Evolutionary conservation across 768 basidiomycete species (phyloP), one percentile per base, ranked within the genome.

Genomic region (Pleurotus sapidus): DNA sequence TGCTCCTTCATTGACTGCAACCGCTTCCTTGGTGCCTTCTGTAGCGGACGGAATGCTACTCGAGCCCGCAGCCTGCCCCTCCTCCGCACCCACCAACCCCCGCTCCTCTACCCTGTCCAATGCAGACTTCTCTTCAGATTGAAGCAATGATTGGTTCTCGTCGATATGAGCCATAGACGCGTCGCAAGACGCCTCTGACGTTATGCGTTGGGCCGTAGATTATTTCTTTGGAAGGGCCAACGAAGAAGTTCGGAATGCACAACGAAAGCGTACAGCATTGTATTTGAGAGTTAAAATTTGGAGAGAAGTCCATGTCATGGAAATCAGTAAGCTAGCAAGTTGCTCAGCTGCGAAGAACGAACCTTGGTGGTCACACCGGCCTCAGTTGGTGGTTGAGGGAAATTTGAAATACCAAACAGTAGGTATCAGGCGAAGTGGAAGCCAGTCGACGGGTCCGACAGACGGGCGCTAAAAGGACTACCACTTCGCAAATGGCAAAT

Each of bases 151-250:
- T 71, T 61, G 70, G 64, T 72, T 75, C 69, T 66, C 74, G 73
- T 82, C 84, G 74, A 72, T 79, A 77, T 83, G 77, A 70, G 87
- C 88, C 89, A 91, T 91, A 84, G 76, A 88, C 89, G 86, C 87
- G 88, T 86, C 81, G 72, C 60, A 71, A 75, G 85, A 88, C 86
- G 85, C 84, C 74, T 70, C 65, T 68, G 64, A 72, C 68, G 63
- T 64, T 70, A 68, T 70, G 51, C 23, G 51, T 54, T 40, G 39
- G 51, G 18, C 51, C 51, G 18, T 25, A 42, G 15, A 15, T 54
- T 38, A 37, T 34, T 18, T 40, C 39, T 34, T 39, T 64, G 59
- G 40, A 62, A 67, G 66, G 39, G 57, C 59, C 51, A 51, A 59
- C 24, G 51, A 54, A 25, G 34, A 46, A 18, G 46, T 45, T 20